Base-by-base conservation (phyloP, 2,329 filamentous ascomycete species). In the Paradendryphiella salina region DNA sequence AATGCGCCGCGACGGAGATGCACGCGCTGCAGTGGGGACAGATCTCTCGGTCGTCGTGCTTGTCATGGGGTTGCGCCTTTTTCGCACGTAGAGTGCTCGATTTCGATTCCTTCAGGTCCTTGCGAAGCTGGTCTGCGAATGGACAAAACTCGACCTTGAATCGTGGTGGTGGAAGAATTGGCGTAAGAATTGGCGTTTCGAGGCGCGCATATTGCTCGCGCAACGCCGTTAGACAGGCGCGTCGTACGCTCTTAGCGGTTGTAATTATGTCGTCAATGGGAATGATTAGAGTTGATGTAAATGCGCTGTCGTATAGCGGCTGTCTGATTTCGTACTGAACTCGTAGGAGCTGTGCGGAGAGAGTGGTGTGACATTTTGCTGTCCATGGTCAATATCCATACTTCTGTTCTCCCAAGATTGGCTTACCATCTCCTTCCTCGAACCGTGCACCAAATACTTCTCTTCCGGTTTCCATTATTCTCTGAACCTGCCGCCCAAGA, bases 111-210 rank as follows among this genome's bases (percentile, higher is more conserved):
- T 54, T 55, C 11, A 64, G 59, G 26, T 69, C 65, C 18, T 65
- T 65, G 34, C 63, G 61, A 10, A 72, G 52, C 32, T 64, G 56
- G 8, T 61, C 45, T 17, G 69, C 68, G 31, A 69, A 70, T 2
- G 65, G 62, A 33, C 69, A 72, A 46, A 66, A 70, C 6, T 65
- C 55, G 6, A 72, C 60, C 15, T 65, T 70, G 58, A 72, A 71
- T 13, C 67, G 66, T 15, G 69, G 69, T 18, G 66, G 68, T 31
- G 69, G 68, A 3, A 72, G 62, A 15, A 66, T 47, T 6, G 64
- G 57, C 2, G 56, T 46, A 6, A 55, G 53, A 1, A 52, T 50
- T 2, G 57, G 61, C 7, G 60, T 54, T 35, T 57, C 54, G 15
- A 71, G 60, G 15, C 67, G 68, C 3, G 55, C 49, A 37, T 63